Evolutionary conservation across 768 basidiomycete species (phyloP), one percentile per base, ranked within the genome.

Genomic region (Rhizopogon roseolus): DNA sequence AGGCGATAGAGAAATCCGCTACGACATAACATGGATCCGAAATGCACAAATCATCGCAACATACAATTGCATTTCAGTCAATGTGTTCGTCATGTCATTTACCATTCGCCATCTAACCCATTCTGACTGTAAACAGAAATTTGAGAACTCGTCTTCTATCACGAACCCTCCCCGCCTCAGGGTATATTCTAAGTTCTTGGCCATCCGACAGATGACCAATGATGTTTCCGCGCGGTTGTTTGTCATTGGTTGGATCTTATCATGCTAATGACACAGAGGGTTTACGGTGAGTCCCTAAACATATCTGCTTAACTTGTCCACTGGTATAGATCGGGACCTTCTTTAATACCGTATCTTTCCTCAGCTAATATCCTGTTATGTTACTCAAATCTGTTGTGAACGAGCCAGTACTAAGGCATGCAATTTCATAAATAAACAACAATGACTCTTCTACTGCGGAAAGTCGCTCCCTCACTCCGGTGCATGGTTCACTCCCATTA

Each of bases 111-210:
- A 22, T 45, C 17, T 28, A n/a, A 14, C 10, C 13, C 28, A 10
- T 45, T 42, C 29, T 16, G 50, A 2, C 22, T 56, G 3, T 36
- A 65, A 64, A 53, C 48, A 27, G 49, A 54, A 37, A 45, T 49
- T n/a, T n/a, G n/a, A n/a, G n/a, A 69, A 10, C 49, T 78, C 5
- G 22, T 85, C 7, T 86, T 86, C 62, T 86, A 85, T 58, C 79
- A 86, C 57, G 79, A 59, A 1, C 81, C 55, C 3, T 42, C 34
- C 16, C 61, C 52, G n/a, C 65, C 61, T 9, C 2, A 39, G 13
- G 61, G 62, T 1, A 40, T 60, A 5, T 53, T 81, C n/a, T n/a
- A n/a, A n/a, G n/a, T n/a, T n/a, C 27, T 42, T 66, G 56, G 60
- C 57, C 6, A 39, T 55, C 36, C 41, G 42, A 19, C 54, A 45